Conservation (phyloP, 257 asterid species). For the Penstemon eatonii region DNA sequence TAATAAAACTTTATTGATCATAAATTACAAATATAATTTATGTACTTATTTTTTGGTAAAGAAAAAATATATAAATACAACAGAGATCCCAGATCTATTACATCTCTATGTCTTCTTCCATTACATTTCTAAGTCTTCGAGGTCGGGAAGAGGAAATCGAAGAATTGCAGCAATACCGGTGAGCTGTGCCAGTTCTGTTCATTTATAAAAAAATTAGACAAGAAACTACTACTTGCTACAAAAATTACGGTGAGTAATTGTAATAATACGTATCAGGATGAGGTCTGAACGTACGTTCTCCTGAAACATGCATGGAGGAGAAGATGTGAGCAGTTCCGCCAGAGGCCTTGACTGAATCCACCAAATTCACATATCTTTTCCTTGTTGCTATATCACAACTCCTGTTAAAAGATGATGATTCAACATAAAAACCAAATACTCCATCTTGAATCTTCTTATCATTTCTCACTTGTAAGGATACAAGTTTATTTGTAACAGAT, state of each 20-base stretch:
- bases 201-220: constrained; percentile 13
- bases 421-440: too few relatives aligned
- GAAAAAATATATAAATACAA: neutral
- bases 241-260: too few relatives aligned
- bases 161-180: constrained; percentile 93
- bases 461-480: neutral
- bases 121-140: constrained; percentile 94
- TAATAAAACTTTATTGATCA: too few relatives aligned
- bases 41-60: too few relatives aligned
- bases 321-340: constrained; percentile 83
- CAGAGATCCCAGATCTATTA: neutral
- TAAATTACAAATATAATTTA: too few relatives aligned
- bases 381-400: constrained; percentile 72
- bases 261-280: too few relatives aligned
- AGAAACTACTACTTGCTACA: too few relatives aligned
- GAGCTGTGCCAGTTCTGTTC: constrained; percentile 75
- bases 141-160: constrained; percentile 91
- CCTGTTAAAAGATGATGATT: constrained; percentile 49
- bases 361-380: constrained; percentile 68
- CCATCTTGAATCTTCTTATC: too few relatives aligned
- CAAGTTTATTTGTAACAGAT: too few relatives aligned
- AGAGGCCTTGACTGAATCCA: constrained; percentile 74
- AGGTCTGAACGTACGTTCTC: constrained; percentile 75
- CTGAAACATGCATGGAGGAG: constrained; percentile 97
- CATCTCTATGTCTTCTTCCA: neutral